Conservation (phyloP, 2,329 filamentous ascomycete species). For the Penicillium sp. region DNA sequence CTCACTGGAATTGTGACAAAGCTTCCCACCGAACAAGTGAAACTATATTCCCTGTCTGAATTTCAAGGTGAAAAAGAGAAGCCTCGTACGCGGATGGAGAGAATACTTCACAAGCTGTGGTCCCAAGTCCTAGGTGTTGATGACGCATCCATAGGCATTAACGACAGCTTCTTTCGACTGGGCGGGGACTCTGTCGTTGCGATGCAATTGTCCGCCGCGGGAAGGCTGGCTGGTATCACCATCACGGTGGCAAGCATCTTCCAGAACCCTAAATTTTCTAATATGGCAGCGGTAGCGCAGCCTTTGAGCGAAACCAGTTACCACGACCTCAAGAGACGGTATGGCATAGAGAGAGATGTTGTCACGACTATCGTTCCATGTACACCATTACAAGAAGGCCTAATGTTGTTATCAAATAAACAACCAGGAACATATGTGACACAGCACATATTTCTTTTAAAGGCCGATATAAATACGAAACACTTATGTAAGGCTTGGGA, state of each 20-base stretch:
- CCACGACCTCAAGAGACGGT: neutral
- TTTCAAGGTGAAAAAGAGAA: neutral
- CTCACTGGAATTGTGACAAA: neutral
- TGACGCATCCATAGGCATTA: slow-evolving; percentile 22
- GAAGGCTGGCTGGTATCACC: slow-evolving; percentile 31
- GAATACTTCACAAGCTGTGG: slow-evolving; percentile 46
- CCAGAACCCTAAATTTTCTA: slow-evolving; percentile 16
- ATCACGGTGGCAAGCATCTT: slow-evolving; percentile 45
- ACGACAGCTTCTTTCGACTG: slow-evolving; percentile 13
- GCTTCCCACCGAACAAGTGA: neutral
- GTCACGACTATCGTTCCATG: slow-evolving; percentile 41
- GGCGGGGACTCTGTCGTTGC: slow-evolving; percentile 12
- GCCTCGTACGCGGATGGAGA: slow-evolving; percentile 7
- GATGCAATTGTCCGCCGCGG: slow-evolving; percentile 37
- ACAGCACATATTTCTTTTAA: slow-evolving; percentile 38
- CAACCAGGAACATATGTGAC: slow-evolving; percentile 43
- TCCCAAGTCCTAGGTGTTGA: slow-evolving; percentile 41
- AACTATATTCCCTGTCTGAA: neutral
- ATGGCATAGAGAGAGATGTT: slow-evolving; percentile 2
- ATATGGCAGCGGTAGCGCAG: neutral
- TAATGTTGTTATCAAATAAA: slow-evolving; percentile 44
- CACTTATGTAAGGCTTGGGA: slow-evolving; percentile 29
- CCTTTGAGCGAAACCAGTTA: neutral
- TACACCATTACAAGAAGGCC: slow-evolving; percentile 40
- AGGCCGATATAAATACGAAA: slow-evolving; percentile 29